Evolutionary conservation across 306 rosid species (phyloP), one percentile per base, ranked within the genome.

Genomic region (Cicer bijugum): DNA sequence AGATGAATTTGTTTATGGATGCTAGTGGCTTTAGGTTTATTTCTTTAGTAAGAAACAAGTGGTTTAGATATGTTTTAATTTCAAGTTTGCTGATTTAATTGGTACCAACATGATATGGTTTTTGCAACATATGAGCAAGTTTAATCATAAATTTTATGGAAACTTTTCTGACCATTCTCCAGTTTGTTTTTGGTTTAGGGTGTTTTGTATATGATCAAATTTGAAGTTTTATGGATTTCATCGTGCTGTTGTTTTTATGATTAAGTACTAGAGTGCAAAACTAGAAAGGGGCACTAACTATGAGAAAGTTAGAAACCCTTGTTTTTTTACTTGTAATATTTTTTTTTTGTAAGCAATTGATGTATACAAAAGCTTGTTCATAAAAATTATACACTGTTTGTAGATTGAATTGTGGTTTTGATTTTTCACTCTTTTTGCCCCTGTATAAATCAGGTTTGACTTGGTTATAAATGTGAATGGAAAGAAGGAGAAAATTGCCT

Each of bases 401-500:
- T 52, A n/a, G 66, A 59, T 63, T 35, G 65, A 58, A 17, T 66
- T 59, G 74, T 51, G 80, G 53, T 64, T 53, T 44, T 69, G 70
- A 52, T 70, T 8, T 17, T 15, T 63, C 35, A 60, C 64, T 15
- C 42, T 64, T 28, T 4, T 2, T 75, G 45, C 15, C 37, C 23
- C 58, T 65, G 55, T 68, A 15, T 17, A 17, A 50, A 73, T 72
- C 78, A 95, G 99, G 93, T 95, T 90, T 84, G 99, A 91, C 81
- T 87, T 95, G 88, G 74, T 95, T 78, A 85, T 95, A 85, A 88
- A 80, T 77, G 89, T 88, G 65, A 84, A 92, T 84, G 97, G 97
- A 72, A 95, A 87, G 93, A 89, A 80, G 73, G 97, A 95, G 85
- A 95, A 95, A 78, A 82, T 95, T 64, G 99, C 96, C 60, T 87